phyloP scores from a whole-genome alignment of 106 monocot species.

The Acorus gramineus region DNA sequence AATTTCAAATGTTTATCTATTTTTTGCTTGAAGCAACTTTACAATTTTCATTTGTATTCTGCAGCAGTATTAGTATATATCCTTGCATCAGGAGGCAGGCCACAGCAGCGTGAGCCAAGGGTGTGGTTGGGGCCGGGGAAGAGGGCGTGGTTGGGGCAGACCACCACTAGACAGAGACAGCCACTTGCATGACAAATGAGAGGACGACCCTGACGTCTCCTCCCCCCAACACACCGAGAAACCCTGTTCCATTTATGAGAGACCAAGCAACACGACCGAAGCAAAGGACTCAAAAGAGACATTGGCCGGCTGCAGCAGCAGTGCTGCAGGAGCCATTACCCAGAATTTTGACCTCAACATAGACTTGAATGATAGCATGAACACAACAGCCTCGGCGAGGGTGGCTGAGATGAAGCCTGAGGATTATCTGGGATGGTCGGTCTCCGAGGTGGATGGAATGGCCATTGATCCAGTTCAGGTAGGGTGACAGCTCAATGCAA shows the following conservation, averaged over 20 bases:
- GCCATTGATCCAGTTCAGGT: slow-evolving; percentile 33
- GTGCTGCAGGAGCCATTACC: not conserved
- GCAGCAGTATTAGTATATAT: not conserved
- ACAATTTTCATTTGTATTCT: not conserved
- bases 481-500: slow-evolving; percentile 8
- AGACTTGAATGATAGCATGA: slow-evolving; percentile 8
- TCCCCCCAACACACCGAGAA: slow-evolving; percentile 16
- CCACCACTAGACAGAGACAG: slow-evolving; percentile 14
- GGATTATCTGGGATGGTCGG: slow-evolving; percentile 29
- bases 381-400: too few relatives aligned
- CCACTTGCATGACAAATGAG: slow-evolving; percentile 8
- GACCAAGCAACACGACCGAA: slow-evolving; percentile 2
- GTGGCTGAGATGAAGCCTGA: slow-evolving; percentile 15
- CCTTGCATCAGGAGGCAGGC: slow-evolving; percentile 11
- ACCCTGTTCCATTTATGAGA: not conserved
- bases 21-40: too few relatives aligned
- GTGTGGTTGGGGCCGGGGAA: slow-evolving; percentile 26
- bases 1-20: too few relatives aligned
- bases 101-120: slow-evolving; percentile 15
- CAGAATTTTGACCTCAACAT: slow-evolving; percentile 56
- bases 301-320: not conserved
- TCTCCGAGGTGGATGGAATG: slow-evolving; percentile 33
- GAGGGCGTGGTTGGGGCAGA: slow-evolving; percentile 18
- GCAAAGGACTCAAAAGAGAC: slow-evolving; percentile 1
- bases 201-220: slow-evolving; percentile 26